These are phyloP conservation scores for Cymbopogon citratus DNA, from an alignment of 176 grass and related monocot genomes.

Conservation along the genomic window DNA sequence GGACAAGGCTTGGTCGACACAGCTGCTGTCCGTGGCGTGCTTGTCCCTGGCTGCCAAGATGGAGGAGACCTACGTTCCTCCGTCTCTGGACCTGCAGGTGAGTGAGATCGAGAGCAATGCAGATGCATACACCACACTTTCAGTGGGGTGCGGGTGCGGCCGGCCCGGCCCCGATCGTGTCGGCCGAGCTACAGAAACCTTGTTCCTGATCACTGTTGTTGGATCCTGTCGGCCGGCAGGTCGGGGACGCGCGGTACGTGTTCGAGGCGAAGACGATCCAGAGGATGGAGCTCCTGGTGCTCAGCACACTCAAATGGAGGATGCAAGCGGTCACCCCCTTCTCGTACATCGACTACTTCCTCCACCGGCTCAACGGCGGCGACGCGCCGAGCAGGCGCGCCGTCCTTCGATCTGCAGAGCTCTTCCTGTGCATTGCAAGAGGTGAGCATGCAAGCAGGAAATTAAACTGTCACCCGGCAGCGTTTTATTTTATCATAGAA, in stretches of 20 bases:
- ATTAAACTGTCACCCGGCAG: neutral
- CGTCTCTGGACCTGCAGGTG: slow-evolving; percentile 82
- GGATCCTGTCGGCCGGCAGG: slow-evolving; percentile 43
- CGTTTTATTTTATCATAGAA: too few species aligned
- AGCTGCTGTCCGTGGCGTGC: slow-evolving; percentile 86
- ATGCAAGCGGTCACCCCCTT: slow-evolving; percentile 96
- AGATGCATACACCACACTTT: neutral
- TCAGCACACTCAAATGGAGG: slow-evolving; percentile 92
- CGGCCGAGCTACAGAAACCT: too few species aligned
- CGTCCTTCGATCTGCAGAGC: slow-evolving; percentile 24
- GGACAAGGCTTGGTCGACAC: slow-evolving; percentile 76
- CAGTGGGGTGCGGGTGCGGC: too few species aligned
- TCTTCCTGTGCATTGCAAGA: slow-evolving; percentile 54
- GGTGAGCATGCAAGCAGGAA: slow-evolving; percentile 23
- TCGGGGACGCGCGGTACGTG: slow-evolving; percentile 62
- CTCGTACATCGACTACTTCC: slow-evolving; percentile 90
- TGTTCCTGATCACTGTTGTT: neutral
- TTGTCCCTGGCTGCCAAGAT: slow-evolving; percentile 97
- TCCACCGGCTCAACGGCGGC: slow-evolving; percentile 52
- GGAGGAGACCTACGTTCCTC: slow-evolving; percentile 74
- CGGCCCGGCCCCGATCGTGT: too few species aligned
- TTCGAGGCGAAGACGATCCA: slow-evolving; percentile 89
- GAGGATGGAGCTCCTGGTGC: slow-evolving; percentile 93
- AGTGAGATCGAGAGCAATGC: neutral
- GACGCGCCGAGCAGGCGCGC: slow-evolving; percentile 40